These are phyloP conservation scores for Glycine soja DNA, from an alignment of 306 rosid genomes.

Conservation along the genomic window DNA sequence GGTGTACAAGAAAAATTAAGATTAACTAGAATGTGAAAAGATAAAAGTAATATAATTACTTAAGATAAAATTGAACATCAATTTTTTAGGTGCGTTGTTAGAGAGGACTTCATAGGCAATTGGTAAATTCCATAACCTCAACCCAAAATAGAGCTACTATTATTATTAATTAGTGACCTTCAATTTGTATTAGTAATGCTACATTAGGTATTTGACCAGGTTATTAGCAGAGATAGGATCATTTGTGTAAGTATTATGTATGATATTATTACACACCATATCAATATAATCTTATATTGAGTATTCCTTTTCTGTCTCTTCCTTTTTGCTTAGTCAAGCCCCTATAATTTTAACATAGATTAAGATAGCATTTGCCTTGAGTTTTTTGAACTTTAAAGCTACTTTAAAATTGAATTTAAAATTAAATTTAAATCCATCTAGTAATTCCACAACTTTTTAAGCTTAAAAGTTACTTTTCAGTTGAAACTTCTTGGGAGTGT, in stretches of 20 bases:
- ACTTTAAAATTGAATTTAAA: too few relatives aligned
- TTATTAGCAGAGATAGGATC: background rate
- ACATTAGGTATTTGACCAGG: background rate
- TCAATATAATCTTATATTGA: constrained; percentile 3
- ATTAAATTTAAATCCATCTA: too few relatives aligned
- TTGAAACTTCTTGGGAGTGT: background rate
- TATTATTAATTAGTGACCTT: background rate
- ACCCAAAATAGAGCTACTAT: background rate
- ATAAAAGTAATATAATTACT: too few relatives aligned
- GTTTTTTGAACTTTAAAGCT: too few relatives aligned
- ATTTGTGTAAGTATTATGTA: background rate
- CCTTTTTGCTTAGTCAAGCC: background rate
- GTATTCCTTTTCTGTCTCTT: background rate
- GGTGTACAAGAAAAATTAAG: too few relatives aligned
- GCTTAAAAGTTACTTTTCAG: background rate
- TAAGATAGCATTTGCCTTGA: background rate
- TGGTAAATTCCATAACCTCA: background rate
- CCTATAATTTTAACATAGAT: too few relatives aligned
- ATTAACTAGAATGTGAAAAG: too few relatives aligned
- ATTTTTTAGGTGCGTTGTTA: too few relatives aligned
- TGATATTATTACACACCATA: background rate
- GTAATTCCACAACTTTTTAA: background rate
- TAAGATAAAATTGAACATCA: too few relatives aligned
- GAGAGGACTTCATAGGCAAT: too few relatives aligned
- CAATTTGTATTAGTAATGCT: background rate